Conservation (phyloP, 192 early-diverging fungal genomes). For the Chytriomyces sp. region DNA sequence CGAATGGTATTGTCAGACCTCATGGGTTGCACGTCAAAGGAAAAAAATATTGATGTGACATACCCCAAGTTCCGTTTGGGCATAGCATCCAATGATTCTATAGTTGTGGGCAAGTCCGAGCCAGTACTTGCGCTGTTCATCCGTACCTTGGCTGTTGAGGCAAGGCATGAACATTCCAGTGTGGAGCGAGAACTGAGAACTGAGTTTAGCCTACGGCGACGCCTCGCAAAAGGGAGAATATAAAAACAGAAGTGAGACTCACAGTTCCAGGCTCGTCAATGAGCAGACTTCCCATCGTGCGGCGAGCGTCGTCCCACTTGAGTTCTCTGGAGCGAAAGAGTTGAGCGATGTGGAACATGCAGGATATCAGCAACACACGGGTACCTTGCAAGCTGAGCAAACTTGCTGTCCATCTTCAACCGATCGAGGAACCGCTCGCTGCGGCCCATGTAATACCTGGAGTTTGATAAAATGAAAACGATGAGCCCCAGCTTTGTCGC, state of each 20-base stretch:
- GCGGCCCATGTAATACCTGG: slow-evolving; percentile 72
- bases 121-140: slow-evolving; percentile 81
- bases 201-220: not conserved
- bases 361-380: not conserved
- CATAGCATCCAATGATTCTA: slow-evolving; percentile 85
- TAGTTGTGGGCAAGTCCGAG: slow-evolving; percentile 72
- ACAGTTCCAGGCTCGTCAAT: slow-evolving; percentile 67
- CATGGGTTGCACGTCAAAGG: slow-evolving; percentile 31
- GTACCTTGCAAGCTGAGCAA: slow-evolving; percentile 61
- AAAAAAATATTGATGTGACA: not conserved
- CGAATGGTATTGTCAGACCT: too few relatives aligned
- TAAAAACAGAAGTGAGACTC: slow-evolving; percentile 33
- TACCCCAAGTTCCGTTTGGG: slow-evolving; percentile 81
- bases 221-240: too few relatives aligned
- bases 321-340: slow-evolving; percentile 42
- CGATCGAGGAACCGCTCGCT: slow-evolving; percentile 68
- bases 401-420: slow-evolving; percentile 63
- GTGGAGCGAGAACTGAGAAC: slow-evolving; percentile 67
- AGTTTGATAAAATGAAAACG: not conserved
- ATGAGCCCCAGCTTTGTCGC: too few relatives aligned
- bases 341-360: not conserved
- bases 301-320: slow-evolving; percentile 63
- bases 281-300: slow-evolving; percentile 54
- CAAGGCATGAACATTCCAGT: slow-evolving; percentile 84
- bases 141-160: slow-evolving; percentile 70